A percentile compares a stretch with the other conserved stretches of the same genome.
Evolutionary conservation across 2,329 filamentous ascomycete species (phyloP).

Genomic region (Penicillium sp.): DNA sequence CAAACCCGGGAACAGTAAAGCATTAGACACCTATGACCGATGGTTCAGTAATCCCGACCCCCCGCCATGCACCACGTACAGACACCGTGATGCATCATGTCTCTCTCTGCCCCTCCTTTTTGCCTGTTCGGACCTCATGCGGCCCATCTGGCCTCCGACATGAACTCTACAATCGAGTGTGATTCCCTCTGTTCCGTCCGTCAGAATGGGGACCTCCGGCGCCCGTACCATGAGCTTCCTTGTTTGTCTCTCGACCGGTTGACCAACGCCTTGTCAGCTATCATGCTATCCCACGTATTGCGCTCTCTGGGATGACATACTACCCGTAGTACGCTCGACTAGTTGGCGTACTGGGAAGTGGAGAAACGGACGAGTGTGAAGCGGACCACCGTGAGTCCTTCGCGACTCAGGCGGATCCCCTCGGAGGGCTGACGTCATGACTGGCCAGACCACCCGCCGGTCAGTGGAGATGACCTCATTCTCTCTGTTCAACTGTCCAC

Average conservation of each 20-base stretch:
- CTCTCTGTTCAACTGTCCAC: neutral
- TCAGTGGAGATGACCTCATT: neutral
- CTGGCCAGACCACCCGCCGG: neutral
- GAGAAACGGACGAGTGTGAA: neutral
- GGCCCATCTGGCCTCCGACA: slow-evolving; percentile 15
- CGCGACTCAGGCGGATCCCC: neutral
- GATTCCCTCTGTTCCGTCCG: slow-evolving; percentile 6
- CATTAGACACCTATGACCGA: neutral
- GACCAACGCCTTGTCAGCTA: neutral
- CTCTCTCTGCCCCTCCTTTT: neutral
- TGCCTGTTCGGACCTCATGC: neutral
- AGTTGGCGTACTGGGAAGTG: neutral
- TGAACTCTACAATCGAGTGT: neutral
- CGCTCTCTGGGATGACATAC: neutral
- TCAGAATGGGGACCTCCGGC: slow-evolving; percentile 2
- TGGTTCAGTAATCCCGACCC: neutral
- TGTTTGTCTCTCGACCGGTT: neutral
- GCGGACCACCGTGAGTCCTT: no score
- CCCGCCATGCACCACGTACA: neutral
- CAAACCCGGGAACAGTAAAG: neutral
- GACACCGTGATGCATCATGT: neutral
- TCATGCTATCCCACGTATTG: neutral
- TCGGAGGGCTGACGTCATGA: slow-evolving; percentile 28
- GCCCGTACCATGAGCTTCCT: neutral
- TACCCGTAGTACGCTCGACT: neutral